Conservation (phyloP, 208 protist genomes). For the Trypanosoma caninum region DNA sequence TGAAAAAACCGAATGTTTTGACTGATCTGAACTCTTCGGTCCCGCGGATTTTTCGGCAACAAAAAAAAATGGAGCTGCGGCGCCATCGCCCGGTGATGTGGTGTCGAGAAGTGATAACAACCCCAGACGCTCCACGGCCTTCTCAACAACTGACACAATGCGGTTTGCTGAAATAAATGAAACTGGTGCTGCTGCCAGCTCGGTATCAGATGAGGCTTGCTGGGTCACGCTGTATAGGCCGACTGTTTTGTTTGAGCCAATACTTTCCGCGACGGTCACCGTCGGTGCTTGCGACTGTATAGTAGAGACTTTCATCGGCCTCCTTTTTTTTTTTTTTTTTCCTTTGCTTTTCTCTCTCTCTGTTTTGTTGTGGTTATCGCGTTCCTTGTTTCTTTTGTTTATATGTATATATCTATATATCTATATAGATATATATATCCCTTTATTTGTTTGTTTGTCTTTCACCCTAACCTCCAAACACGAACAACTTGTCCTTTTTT, state of each 20-base stretch:
- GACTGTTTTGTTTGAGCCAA: neutral
- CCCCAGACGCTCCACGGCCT: conserved; percentile 88
- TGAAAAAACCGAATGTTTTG: neutral
- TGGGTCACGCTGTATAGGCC: conserved; percentile 2
- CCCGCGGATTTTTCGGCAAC: neutral
- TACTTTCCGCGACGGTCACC: neutral
- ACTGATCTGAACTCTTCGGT: neutral
- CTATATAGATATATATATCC: too few species aligned
- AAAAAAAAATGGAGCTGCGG: neutral
- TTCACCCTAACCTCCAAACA: too few species aligned
- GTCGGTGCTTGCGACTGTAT: neutral
- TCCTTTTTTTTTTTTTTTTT: neutral
- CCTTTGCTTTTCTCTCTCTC: neutral
- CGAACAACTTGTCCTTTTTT: too few species aligned
- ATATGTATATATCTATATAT: too few species aligned
- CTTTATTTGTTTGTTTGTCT: too few species aligned
- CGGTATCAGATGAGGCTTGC: conserved; percentile 10
- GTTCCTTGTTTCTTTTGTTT: too few species aligned
- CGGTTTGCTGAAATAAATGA: conserved; percentile 75
- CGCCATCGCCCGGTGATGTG: conserved; percentile 24
- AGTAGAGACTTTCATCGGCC: neutral
- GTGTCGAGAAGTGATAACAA: conserved; percentile 77
- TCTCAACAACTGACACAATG: conserved; percentile 75
- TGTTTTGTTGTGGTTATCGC: neutral
- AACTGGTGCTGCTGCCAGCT: conserved; percentile 16